A percentile compares a stretch with the other conserved stretches of the same genome.
These are phyloP conservation scores for Daldinia grandis DNA, from an alignment of 495 filamentous ascomycete species.

Conservation along the genomic window DNA sequence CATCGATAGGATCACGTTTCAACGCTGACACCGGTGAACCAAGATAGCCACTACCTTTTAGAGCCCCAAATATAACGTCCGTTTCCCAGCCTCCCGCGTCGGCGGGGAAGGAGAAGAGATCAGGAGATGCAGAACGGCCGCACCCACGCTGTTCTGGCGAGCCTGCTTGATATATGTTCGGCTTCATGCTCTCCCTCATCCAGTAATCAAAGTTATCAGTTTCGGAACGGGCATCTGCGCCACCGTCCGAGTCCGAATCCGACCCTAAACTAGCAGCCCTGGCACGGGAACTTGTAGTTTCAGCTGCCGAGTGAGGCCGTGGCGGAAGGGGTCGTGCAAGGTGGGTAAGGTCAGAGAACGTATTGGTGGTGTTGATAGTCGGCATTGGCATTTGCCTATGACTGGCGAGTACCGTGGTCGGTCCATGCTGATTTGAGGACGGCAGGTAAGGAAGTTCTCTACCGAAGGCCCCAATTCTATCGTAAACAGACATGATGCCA, in stretches of 20 bases:
- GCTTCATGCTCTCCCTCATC: slow-evolving; percentile 55
- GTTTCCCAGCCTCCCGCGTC: slow-evolving; percentile 51
- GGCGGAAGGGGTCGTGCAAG: slow-evolving; percentile 38
- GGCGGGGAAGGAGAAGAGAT: slow-evolving; percentile 57
- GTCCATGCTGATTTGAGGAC: slow-evolving; percentile 32
- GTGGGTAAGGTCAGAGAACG: slow-evolving; percentile 35
- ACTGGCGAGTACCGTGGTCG: slow-evolving; percentile 43
- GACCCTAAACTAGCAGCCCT: slow-evolving; percentile 50
- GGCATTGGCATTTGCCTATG: slow-evolving; percentile 29
- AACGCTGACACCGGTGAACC: slow-evolving; percentile 43
- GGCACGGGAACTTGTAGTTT: slow-evolving; percentile 43
- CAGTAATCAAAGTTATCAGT: slow-evolving; percentile 54
- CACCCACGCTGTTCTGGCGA: slow-evolving; percentile 34
- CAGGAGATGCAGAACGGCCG: slow-evolving; percentile 49
- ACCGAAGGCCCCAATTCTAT: slow-evolving; percentile 12
- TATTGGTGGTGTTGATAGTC: slow-evolving; percentile 6
- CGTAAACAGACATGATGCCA: slow-evolving; percentile 1
- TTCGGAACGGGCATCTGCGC: slow-evolving; percentile 48
- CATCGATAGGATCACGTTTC: slow-evolving; percentile 51
- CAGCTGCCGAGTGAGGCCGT: slow-evolving; percentile 47
- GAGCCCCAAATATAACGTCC: slow-evolving; percentile 53
- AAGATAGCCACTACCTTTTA: slow-evolving; percentile 48
- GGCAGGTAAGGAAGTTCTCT: slow-evolving; percentile 17
- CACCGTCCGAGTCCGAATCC: slow-evolving; percentile 46
- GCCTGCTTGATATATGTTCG: slow-evolving; percentile 39